Evolutionary conservation across 2,329 filamentous ascomycete genomes (phyloP).

Genomic region (Cercospora citrullina): DNA sequence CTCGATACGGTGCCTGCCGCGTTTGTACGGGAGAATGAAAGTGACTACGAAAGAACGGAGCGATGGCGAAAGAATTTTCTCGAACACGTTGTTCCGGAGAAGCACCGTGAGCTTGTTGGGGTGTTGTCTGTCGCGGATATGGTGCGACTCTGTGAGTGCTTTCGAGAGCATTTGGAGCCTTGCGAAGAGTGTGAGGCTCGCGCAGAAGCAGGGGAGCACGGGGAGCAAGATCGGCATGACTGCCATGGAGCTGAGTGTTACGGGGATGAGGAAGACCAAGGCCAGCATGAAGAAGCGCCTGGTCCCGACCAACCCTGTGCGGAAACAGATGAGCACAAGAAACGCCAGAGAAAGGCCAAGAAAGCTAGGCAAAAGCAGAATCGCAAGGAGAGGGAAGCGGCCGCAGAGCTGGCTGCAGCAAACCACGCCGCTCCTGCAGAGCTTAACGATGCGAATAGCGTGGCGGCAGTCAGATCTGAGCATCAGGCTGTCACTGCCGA

Average conservation of each 20-base stretch:
- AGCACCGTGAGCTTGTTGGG: background rate
- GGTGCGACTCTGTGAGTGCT: background rate
- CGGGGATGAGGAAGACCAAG: background rate
- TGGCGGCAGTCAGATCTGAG: background rate
- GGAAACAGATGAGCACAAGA: background rate
- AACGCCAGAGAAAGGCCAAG: background rate
- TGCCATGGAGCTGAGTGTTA: background rate
- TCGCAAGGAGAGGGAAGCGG: background rate
- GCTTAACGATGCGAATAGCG: background rate
- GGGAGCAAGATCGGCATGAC: background rate
- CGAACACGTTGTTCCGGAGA: background rate
- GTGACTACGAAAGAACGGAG: background rate
- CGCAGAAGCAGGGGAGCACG: background rate
- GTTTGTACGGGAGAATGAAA: background rate
- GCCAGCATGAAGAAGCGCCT: background rate
- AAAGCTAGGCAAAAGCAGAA: slow-evolving; percentile 1
- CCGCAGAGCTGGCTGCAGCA: background rate
- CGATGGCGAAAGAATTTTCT: background rate
- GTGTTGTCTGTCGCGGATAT: background rate
- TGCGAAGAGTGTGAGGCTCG: background rate
- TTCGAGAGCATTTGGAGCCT: background rate
- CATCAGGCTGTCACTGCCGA: background rate
- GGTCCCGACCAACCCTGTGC: background rate
- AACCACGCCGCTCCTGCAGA: background rate
- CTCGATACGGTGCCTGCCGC: background rate